phyloP scores from a whole-genome alignment of 371 early-diverging fungal genomes.

The Syncephalastrum racemosum region DNA sequence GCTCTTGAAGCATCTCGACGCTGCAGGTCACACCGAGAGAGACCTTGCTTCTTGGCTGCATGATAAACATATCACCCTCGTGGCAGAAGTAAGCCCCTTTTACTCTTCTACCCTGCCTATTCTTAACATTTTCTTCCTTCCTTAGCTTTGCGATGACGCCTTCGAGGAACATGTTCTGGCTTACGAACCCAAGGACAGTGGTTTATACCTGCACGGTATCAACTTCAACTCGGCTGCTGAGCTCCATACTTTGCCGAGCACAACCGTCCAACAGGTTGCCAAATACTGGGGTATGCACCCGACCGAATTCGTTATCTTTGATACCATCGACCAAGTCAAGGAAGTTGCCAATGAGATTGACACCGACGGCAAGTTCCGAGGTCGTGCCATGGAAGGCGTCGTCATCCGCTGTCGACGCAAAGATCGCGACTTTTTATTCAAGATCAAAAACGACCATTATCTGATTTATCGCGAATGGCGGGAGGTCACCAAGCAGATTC shows the following conservation, averaged over 20 bases:
- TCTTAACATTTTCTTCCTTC: not conserved
- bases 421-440: conserved; percentile 71
- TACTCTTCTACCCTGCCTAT: not conserved
- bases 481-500: conserved; percentile 75
- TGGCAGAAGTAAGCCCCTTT: conserved; percentile 68
- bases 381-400: conserved; percentile 81
- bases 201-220: conserved; percentile 91
- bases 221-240: conserved; percentile 71
- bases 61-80: conserved; percentile 75
- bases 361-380: conserved; percentile 60
- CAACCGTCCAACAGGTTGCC: conserved; percentile 64
- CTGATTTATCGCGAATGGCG: conserved; percentile 94
- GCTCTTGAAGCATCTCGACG: conserved; percentile 68
- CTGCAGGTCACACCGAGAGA: conserved; percentile 48
- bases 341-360: conserved; percentile 66
- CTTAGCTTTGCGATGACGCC: conserved; percentile 86
- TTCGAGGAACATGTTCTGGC: conserved; percentile 94
- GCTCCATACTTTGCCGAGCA: conserved; percentile 72
- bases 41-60: conserved; percentile 78
- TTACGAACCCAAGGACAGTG: conserved; percentile 75
- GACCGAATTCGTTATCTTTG: conserved; percentile 46
- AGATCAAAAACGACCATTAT: conserved; percentile 93
- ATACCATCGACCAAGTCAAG: conserved; percentile 55
- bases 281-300: conserved; percentile 72
- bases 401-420: conserved; percentile 78